Base-by-base conservation (phyloP, 306 rosid genomes). In the Boehmeria nivea region DNA sequence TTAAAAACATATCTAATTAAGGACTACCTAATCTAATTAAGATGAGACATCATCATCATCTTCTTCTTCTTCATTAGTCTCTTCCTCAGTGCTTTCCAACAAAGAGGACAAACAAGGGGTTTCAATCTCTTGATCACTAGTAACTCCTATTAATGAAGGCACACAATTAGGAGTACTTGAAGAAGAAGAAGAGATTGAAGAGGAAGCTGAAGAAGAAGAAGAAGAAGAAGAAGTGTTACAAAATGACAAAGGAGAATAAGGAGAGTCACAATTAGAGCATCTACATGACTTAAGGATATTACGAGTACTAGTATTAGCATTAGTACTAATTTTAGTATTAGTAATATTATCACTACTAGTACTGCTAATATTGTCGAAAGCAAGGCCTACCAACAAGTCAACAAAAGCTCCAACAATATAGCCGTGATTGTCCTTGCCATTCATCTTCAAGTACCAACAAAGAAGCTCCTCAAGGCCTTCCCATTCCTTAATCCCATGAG, bases 401-500 rank as follows among this genome's bases (percentile, higher is more conserved):
- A 82, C 83, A 66, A 82, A 90, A 50, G 98, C 95, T 13, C 67
- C 73, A 1, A 90, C 59, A 5, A 90, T 76, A 39, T 54, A 70
- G 0, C 55, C 82, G 40, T 84, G 84, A 15, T 80, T 90, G 22
- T 9, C 28, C 55, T 76, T 62, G 0, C 48, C 80, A 47, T 90
- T 87, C 3, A 68, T 72, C 59, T 69, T 76, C 76, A 90, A 62
- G 58, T 78, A 90, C 69, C 86, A 82, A 44, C 69, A 65, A 64
- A 90, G 43, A 50, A 90, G 95, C 66, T 82, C 79, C 18, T 87
- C 94, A 8, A 90, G 73, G 10, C 53, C 40, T 12, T 82, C 87
- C 98, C 95, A 84, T 1, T 80, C 78, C 51, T 75, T 74, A 48
- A 87, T 54, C 0, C 70, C 86, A 38, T 73, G 73, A 38, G 91